These are phyloP conservation scores for Ogataea degrootiae DNA, from an alignment of 805 yeast genomes.

Conservation along the genomic window DNA sequence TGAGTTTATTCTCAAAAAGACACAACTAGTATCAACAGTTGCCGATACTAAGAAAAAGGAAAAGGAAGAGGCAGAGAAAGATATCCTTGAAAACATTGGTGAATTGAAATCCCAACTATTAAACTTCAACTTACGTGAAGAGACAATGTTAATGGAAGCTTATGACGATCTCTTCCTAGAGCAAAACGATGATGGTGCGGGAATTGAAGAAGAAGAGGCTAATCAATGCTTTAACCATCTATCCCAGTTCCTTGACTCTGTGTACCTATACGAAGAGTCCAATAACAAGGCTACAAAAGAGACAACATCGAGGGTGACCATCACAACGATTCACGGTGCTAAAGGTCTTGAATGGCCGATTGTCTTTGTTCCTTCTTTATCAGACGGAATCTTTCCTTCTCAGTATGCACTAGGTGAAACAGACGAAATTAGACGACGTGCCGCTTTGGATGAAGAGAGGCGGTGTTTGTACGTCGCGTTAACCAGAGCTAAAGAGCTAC, in stretches of 20 bases:
- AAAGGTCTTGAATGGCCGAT: conserved; percentile 96
- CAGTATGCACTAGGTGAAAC: conserved; percentile 34
- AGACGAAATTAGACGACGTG: conserved; percentile 20
- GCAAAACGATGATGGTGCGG: conserved; percentile 7
- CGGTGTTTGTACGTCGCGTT: conserved; percentile 84
- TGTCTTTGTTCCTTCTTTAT: conserved; percentile 73
- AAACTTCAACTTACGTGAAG: conserved; percentile 23
- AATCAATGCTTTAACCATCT: conserved; percentile 23
- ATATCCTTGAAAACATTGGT: conserved; percentile 20
- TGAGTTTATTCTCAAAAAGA: conserved; percentile 15
- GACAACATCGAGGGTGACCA: conserved; percentile 20
- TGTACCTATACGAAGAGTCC: conserved; percentile 27
- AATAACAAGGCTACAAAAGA: conserved; percentile 5
- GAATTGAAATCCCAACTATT: conserved; percentile 27
- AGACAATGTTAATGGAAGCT: conserved; percentile 18
- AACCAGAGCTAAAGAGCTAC: conserved; percentile 66
- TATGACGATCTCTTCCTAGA: conserved; percentile 8
- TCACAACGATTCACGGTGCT: conserved; percentile 87
- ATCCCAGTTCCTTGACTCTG: conserved; percentile 28
- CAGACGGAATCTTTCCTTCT: conserved; percentile 65
- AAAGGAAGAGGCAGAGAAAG: conserved; percentile 16
- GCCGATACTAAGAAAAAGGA: conserved; percentile 14
- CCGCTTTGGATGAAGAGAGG: conserved; percentile 65
- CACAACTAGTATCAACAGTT: conserved; percentile 17
- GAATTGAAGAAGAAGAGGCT: conserved; percentile 15